These are phyloP conservation scores for Neospora caninum DNA, from an alignment of 169 alveolate genomes.

Conservation along the genomic window DNA sequence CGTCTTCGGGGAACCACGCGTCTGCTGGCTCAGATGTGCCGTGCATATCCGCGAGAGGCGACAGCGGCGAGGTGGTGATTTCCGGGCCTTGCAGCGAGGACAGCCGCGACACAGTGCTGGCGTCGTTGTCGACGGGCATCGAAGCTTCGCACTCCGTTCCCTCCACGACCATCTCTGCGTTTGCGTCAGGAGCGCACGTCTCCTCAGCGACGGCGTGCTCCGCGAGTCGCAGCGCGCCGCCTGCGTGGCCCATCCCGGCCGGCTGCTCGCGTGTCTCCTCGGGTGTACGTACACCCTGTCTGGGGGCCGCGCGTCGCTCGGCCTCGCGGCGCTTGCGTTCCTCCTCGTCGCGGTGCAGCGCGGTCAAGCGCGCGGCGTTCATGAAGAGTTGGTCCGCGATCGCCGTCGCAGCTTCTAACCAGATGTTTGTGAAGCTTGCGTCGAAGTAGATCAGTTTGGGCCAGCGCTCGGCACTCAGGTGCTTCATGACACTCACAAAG, in stretches of 20 bases:
- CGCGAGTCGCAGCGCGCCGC: neutral
- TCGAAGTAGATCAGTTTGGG: constrained; percentile 82
- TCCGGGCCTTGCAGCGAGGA: neutral
- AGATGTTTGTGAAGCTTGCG: constrained; percentile 83
- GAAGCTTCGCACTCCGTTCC: too few species aligned
- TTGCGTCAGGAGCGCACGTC: neutral
- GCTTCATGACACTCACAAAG: constrained; percentile 79
- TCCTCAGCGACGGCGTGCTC: neutral
- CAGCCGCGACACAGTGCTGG: neutral
- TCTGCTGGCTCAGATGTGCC: constrained; percentile 24
- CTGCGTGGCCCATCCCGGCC: neutral
- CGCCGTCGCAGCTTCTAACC: constrained; percentile 84
- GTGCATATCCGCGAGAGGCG: neutral
- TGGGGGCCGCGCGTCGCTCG: neutral
- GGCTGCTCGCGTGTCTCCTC: neutral
- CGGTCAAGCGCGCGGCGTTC: constrained; percentile 74
- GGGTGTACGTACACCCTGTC: neutral
- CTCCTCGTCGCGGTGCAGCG: constrained; percentile 51
- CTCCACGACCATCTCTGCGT: too few species aligned
- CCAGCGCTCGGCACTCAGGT: constrained; percentile 80
- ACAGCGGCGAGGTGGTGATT: neutral
- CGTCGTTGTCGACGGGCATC: too few species aligned
- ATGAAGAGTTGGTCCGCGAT: constrained; percentile 80
- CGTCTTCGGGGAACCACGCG: neutral
- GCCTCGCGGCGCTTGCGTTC: constrained; percentile 10